Base-by-base conservation (phyloP, 345 rosid genomes). In the Psidium guajava region DNA sequence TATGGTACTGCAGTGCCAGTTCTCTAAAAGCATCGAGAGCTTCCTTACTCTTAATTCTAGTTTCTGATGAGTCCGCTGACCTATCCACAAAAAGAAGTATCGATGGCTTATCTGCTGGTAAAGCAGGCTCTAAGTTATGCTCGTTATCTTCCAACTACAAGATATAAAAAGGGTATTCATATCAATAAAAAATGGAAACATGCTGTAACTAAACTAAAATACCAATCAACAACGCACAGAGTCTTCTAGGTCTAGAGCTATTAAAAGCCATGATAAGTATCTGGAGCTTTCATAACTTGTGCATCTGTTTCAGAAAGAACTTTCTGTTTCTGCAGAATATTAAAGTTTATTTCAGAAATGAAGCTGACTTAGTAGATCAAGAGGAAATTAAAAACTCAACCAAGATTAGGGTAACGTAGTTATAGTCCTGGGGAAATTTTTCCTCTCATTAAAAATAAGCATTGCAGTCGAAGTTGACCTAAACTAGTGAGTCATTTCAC, bases 51-150 rank as follows among this genome's bases (percentile, higher is more conserved):
- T 89, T 91, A 84, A 88, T 89, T 88, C 94, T 94, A 69, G 88
- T 90, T 86, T 93, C 93, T 87, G 87, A 85, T 40, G 89, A 90
- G 61, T 89, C 91, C 49, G 94, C 90, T 84, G 92, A 94, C 91
- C 98, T 94, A 88, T 96, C 99, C 86, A 97, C 95, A 88, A 97
- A 94, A 61, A 97, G 93, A 87, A 97, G 91, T 57, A 94, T 84
- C 1, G 98, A 97, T 32, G 98, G 95, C 90, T 91, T 90, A 87
- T 90, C 89, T 91, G 93, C 90, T 82, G 98, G 95, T 84, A 97
- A 89, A 86, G 88, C 88, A 59, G 89, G 89, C 86, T 89, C 91
- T 83, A 88, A 83, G 87, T 92, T 91, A 84, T 88, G 92, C 82
- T 88, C 90, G 84, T 92, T 87, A 69, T 88, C 90, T 86, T 91